Percentiles rank a stretch among this genome's conserved stretches.
Evolutionary conservation across 2,329 filamentous ascomycete species (phyloP).

Genomic region (Coniochaeta sp.): DNA sequence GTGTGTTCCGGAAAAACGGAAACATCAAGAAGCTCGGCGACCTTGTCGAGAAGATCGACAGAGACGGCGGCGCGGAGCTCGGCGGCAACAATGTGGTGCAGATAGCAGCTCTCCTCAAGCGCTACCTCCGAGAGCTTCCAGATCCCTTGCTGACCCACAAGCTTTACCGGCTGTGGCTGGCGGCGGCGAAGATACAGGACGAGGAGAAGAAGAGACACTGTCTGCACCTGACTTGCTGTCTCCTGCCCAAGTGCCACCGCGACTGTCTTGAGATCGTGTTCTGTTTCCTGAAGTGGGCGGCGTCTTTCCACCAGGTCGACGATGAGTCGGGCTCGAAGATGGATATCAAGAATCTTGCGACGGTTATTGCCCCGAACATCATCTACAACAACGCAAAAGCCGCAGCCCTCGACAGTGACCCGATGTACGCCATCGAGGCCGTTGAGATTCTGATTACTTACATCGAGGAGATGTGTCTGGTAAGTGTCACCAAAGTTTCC

Average conservation of each 20-base stretch:
- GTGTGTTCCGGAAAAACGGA: slow-evolving; percentile 97
- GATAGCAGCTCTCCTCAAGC: slow-evolving; percentile 87
- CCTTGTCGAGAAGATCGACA: slow-evolving; percentile 77
- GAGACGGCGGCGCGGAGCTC: slow-evolving; percentile 75
- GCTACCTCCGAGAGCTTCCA: slow-evolving; percentile 88
- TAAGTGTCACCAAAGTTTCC: slow-evolving; percentile 53
- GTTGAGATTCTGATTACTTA: slow-evolving; percentile 85
- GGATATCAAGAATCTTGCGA: slow-evolving; percentile 96
- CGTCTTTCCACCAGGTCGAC: slow-evolving; percentile 93
- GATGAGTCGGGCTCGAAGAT: slow-evolving; percentile 98
- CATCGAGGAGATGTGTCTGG: slow-evolving; percentile 96
- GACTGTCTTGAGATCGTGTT: slow-evolving; percentile 95
- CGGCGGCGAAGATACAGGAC: slow-evolving; percentile 80
- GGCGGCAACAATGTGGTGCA: slow-evolving; percentile 88
- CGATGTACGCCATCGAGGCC: slow-evolving; percentile 88
- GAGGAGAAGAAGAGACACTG: slow-evolving; percentile 75
- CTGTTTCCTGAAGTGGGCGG: slow-evolving; percentile 94
- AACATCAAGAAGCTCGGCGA: slow-evolving; percentile 94
- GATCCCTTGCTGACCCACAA: slow-evolving; percentile 95
- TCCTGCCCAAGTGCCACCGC: slow-evolving; percentile 85
- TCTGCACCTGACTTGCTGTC: slow-evolving; percentile 83
- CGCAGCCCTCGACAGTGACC: slow-evolving; percentile 70
- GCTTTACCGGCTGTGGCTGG: slow-evolving; percentile 83
- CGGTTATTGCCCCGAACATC: slow-evolving; percentile 95
- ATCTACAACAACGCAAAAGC: slow-evolving; percentile 64